Conservation (phyloP, 495 filamentous ascomycete species). For the Barbatosphaeria neglecta region DNA sequence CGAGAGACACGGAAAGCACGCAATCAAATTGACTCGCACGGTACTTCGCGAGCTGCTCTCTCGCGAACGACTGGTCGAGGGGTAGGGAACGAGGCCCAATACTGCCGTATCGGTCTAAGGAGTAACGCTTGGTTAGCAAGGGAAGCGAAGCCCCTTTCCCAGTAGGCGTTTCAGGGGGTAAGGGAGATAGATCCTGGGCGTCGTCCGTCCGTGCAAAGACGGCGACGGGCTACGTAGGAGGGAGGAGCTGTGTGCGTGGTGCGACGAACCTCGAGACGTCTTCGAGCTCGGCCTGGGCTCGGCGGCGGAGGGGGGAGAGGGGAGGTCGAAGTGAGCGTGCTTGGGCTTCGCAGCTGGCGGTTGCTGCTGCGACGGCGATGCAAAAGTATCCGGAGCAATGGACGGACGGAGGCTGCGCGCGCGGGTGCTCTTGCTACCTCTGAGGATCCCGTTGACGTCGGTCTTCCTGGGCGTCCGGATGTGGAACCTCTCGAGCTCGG, state of each 20-base stretch:
- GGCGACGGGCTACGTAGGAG: no score
- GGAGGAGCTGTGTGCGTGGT: background rate
- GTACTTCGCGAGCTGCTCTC: conserved; percentile 33
- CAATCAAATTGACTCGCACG: conserved; percentile 40
- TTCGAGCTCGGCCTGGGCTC: background rate
- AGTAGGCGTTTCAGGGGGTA: background rate
- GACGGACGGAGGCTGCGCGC: conserved; percentile 5
- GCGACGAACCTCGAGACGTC: background rate
- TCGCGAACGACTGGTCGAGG: background rate
- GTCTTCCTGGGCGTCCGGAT: conserved; percentile 13
- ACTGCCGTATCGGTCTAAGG: background rate
- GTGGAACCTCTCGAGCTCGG: conserved; percentile 18
- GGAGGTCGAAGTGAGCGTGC: background rate
- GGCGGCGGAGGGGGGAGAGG: background rate
- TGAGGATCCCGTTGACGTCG: conserved; percentile 4
- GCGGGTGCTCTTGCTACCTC: background rate
- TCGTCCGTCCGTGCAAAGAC: no score
- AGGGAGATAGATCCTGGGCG: no score
- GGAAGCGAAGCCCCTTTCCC: background rate
- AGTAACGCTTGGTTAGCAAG: background rate
- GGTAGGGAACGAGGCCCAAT: background rate
- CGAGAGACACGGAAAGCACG: conserved; percentile 22
- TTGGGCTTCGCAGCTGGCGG: background rate
- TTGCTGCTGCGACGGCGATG: background rate
- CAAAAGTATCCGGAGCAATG: background rate